Evolutionary conservation across 2,329 filamentous ascomycete species (phyloP).

Genomic region (Cladorrhinum sp.): DNA sequence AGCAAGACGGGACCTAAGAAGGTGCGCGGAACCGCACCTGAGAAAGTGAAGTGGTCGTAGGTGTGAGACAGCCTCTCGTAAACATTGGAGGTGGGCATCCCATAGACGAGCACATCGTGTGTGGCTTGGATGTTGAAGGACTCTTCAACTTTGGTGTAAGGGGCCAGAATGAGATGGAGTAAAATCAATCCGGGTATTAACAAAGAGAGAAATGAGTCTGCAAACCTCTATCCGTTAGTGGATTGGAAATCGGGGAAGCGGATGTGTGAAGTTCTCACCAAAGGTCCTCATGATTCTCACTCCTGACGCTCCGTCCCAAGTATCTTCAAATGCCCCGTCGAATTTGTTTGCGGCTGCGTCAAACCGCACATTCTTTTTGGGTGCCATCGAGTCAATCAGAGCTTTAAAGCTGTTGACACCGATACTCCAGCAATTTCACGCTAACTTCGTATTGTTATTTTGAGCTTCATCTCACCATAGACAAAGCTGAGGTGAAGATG

Average conservation of each 20-base stretch:
- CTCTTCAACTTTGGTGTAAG: constrained; percentile 97
- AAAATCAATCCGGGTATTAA: constrained; percentile 62
- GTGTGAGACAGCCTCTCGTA: constrained; percentile 52
- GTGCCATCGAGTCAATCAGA: background rate
- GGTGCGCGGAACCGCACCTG: constrained; percentile 86
- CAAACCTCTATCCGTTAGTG: constrained; percentile 11
- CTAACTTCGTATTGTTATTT: background rate
- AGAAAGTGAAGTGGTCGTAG: constrained; percentile 90
- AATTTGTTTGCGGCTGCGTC: background rate
- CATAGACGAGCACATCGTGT: constrained; percentile 84
- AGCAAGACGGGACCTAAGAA: constrained; percentile 81
- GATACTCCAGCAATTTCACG: background rate
- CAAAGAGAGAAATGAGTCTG: constrained; percentile 39
- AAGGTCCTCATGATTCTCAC: constrained; percentile 12
- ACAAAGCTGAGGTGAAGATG: background rate
- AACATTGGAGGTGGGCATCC: constrained; percentile 61
- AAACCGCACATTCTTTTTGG: background rate
- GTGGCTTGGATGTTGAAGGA: constrained; percentile 95
- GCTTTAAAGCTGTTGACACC: background rate
- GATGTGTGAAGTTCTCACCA: constrained; percentile 12
- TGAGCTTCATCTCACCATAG: background rate
- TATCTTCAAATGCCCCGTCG: background rate
- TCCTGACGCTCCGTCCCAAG: background rate
- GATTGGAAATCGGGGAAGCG: background rate
- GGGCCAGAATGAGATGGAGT: constrained; percentile 69